A percentile compares a stretch with the other conserved stretches of the same genome.
Evolutionary conservation across 2,329 filamentous ascomycete genomes (phyloP).

Genomic region (Aspergillus melleus): DNA sequence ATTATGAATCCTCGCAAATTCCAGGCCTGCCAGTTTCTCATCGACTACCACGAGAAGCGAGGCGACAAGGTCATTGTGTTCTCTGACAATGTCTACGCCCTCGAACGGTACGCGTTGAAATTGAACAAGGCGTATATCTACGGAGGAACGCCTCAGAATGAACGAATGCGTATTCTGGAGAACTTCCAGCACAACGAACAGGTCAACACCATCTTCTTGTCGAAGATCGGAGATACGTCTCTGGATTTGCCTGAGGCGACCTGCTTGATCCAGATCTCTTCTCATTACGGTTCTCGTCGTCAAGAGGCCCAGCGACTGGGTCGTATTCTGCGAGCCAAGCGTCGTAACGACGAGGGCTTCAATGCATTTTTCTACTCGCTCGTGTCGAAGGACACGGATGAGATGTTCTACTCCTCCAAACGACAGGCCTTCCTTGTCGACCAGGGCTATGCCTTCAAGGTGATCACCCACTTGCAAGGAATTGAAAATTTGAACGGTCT

Average conservation of each 20-base stretch:
- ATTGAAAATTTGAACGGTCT: constrained; percentile 81
- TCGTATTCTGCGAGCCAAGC: constrained; percentile 89
- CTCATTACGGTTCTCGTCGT: constrained; percentile 93
- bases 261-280: constrained; percentile 94
- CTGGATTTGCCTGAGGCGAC: constrained; percentile 95
- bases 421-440: constrained; percentile 96
- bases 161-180: constrained; percentile 82
- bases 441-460: constrained; percentile 98
- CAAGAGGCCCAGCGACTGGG: constrained; percentile 94
- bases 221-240: constrained; percentile 98
- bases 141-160: constrained; percentile 79
- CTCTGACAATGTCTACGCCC: constrained; percentile 92
- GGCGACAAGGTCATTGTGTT: constrained; percentile 99
- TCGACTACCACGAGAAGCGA: constrained; percentile 91
- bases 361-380: constrained; percentile 99
- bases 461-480: constrained; percentile 92
- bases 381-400: constrained; percentile 93
- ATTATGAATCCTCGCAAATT: constrained; percentile 99
- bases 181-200: constrained; percentile 93
- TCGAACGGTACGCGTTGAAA: constrained; percentile 81
- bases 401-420: constrained; percentile 98
- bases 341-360: constrained; percentile 95
- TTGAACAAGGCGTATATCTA: constrained; percentile 88
- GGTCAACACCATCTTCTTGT: constrained; percentile 91
- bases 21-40: constrained; percentile 96